phyloP scores from a whole-genome alignment of 2,329 filamentous ascomycete species.

The Curvularia lunata region DNA sequence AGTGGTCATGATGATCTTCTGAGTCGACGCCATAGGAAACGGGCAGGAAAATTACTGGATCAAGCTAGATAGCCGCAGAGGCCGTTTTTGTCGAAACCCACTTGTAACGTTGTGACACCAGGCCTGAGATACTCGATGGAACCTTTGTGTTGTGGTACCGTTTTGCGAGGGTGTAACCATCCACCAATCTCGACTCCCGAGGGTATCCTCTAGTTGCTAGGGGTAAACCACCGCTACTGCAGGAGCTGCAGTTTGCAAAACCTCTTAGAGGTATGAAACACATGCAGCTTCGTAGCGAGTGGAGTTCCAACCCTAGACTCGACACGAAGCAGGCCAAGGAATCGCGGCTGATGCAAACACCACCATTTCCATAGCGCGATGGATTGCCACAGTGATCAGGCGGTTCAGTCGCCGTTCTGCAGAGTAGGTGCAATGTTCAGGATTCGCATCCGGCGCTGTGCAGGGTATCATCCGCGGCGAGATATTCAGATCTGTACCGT shows the following conservation, averaged over 20 bases:
- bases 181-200: conserved; percentile 24
- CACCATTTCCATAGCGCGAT: not conserved
- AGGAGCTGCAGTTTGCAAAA: conserved; percentile 15
- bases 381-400: not conserved
- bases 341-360: conserved; percentile 13
- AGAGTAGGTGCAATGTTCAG: conserved; percentile 14
- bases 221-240: conserved; percentile 25
- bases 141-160: conserved; percentile 35
- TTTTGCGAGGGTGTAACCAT: conserved; percentile 44
- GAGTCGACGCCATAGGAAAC: conserved; percentile 27
- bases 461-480: conserved; percentile 18
- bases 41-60: conserved; percentile 34
- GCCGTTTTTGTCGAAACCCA: conserved; percentile 37
- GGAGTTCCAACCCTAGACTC: not conserved
- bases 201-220: conserved; percentile 17
- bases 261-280: conserved; percentile 15
- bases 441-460: conserved; percentile 30
- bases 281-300: conserved; percentile 8
- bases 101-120: conserved; percentile 31
- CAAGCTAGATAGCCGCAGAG: conserved; percentile 42
- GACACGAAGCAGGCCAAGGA: conserved; percentile 16
- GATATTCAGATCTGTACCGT: conserved; percentile 16
- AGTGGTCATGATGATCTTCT: conserved; percentile 23
- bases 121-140: conserved; percentile 29
- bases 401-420: conserved; percentile 13